Conservation (phyloP, 2,329 filamentous ascomycete species). For the Colletotrichum musae region DNA sequence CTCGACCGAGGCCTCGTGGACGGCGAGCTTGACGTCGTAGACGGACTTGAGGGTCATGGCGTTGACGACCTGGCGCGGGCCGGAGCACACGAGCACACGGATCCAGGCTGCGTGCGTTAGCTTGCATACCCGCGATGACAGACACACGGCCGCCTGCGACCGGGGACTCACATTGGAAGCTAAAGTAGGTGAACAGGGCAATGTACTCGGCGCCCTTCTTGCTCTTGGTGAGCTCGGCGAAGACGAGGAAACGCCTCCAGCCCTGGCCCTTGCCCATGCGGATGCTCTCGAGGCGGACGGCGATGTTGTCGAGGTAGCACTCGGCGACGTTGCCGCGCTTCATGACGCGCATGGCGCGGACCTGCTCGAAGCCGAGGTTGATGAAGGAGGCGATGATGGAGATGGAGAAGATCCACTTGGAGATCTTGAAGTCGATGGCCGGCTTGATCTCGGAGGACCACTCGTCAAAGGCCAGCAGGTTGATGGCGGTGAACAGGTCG, state of each 20-base stretch:
- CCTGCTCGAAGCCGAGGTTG: constrained; percentile 84
- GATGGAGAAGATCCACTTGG: constrained; percentile 94
- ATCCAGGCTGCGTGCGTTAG: constrained; percentile 77
- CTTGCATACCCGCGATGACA: background rate
- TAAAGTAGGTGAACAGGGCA: constrained; percentile 92
- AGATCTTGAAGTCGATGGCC: constrained; percentile 80
- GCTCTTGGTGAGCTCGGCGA: constrained; percentile 90
- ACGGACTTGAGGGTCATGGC: constrained; percentile 90
- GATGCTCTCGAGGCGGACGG: constrained; percentile 86
- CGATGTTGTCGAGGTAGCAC: constrained; percentile 90
- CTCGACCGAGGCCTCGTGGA: constrained; percentile 65
- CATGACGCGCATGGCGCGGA: constrained; percentile 86
- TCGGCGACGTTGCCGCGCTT: constrained; percentile 88
- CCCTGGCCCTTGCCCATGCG: constrained; percentile 82
- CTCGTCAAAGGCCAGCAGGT: constrained; percentile 87
- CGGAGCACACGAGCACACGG: constrained; percentile 90
- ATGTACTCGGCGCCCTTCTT: constrained; percentile 93
- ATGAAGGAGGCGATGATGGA: constrained; percentile 94
- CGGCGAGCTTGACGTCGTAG: constrained; percentile 80
- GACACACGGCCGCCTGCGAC: constrained; percentile 44
- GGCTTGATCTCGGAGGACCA: constrained; percentile 91
- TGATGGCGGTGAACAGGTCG: constrained; percentile 94
- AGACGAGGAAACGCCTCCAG: constrained; percentile 92
- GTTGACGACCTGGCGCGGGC: constrained; percentile 92
- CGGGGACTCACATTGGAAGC: constrained; percentile 69